Percentiles rank a stretch among this genome's conserved stretches.
phyloP scores from a whole-genome alignment of 108 stramenopile species.

The Stephanodiscus minutulus region DNA sequence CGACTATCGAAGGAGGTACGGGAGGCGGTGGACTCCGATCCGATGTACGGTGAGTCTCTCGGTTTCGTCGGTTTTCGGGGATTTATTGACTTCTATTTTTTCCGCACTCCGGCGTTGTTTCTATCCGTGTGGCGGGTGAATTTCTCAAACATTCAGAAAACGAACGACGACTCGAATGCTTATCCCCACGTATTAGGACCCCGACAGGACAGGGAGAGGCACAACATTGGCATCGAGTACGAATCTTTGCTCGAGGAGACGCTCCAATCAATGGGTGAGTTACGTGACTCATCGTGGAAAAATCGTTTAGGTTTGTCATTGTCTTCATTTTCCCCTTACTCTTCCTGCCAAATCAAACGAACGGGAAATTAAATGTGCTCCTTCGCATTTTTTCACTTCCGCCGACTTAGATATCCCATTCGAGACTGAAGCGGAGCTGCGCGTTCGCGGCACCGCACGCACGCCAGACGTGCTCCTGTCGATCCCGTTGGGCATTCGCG shows the following conservation, averaged over 20 bases:
- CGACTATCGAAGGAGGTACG: constrained; percentile 68
- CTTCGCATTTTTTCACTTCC: not conserved
- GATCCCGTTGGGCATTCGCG: constrained; percentile 51
- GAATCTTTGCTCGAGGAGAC: constrained; percentile 68
- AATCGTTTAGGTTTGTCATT: too few relatives aligned
- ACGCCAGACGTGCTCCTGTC: constrained; percentile 82
- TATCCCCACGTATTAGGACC: constrained; percentile 40
- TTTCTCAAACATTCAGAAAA: not conserved
- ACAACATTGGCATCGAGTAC: constrained; percentile 76
- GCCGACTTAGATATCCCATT: constrained; percentile 65
- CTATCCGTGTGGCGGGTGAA: not conserved
- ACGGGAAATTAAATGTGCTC: not conserved
- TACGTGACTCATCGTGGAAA: not conserved
- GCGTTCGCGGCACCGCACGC: constrained; percentile 67
- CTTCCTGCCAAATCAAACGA: too few relatives aligned
- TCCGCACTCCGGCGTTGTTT: not conserved
- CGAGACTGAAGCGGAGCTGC: constrained; percentile 77
- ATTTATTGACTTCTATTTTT: not conserved
- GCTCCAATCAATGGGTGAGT: constrained; percentile 62
- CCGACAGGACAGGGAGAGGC: constrained; percentile 57
- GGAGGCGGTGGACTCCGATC: constrained; percentile 69
- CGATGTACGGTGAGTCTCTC: constrained; percentile 60
- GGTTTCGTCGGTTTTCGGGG: not conserved
- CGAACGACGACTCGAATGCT: not conserved
- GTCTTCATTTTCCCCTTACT: too few relatives aligned